Evolutionary conservation across 164 flowering plant genomes (phyloP), one percentile per base, ranked within the genome.

Genomic region (Euptelea pleiosperma): DNA sequence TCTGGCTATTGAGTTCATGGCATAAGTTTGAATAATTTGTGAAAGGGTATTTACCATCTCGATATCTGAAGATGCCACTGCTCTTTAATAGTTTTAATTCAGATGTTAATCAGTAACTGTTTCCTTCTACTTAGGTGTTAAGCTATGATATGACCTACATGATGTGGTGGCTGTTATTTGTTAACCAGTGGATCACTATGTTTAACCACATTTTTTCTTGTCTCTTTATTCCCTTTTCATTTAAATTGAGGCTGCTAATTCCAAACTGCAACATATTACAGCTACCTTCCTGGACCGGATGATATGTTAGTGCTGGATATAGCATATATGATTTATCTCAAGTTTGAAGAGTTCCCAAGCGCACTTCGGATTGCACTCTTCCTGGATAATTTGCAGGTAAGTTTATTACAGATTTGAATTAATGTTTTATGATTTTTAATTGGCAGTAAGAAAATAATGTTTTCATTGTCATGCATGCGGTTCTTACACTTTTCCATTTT

Each of bases 231-330:
- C 21, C 11, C 28, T 3, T 24, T 26, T 35, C 21, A 37, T 11
- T 41, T 57, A 11, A 14, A 30, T 11, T 42, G 31, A 6, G 10
- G 31, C n/a, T 64, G 50, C 37, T 59, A 60, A 48, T 56, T 52
- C 26, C 3, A 19, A n/a, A 1, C 36, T 57, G 33, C 24, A 21
- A 25, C 24, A 34, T 52, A 8, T 62, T 75, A 69, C 89, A 94
- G 99, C 71, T 94, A 91, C 67, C 89, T 91, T 63, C 91, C 96
- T 61, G 90, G 95, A 52, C 99, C 99, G 14, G 99, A 91, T 82
- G 97, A 94, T 73, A 74, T 74, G 65, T 55, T 83, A 60, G 99
- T 87, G 69, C 59, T 94, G 60, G 96, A 88, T 58, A 89, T 91
- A 60, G 96, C 96, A 40, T 83, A 81, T 70, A 58, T 51, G 51